phyloP scores from a whole-genome alignment of 2,329 filamentous ascomycete species.

The Xylariaceae sp. region DNA sequence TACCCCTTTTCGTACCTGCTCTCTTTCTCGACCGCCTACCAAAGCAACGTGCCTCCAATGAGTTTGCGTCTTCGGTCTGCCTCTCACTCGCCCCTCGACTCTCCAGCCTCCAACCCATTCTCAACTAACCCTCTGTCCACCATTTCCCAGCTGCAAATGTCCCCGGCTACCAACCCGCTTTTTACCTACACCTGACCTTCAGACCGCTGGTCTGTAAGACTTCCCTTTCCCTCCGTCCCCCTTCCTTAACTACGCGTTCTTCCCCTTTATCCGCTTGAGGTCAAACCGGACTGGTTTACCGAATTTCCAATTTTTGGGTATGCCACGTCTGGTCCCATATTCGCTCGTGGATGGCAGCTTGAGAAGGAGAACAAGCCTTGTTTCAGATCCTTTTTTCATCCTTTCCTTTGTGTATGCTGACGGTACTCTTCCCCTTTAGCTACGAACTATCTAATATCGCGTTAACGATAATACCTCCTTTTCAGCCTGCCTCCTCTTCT shows the following conservation, averaged over 20 bases:
- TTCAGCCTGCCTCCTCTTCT: constrained; percentile 29
- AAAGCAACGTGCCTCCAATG: background rate
- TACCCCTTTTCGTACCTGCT: no score
- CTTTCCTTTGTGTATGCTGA: constrained; percentile 7
- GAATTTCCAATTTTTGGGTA: constrained; percentile 20
- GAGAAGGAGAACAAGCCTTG: background rate
- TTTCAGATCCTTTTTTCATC: background rate
- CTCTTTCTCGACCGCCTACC: no score
- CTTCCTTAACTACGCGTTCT: constrained; percentile 15
- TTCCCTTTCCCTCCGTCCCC: constrained; percentile 14
- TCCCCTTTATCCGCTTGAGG: constrained; percentile 9
- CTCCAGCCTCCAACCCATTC: constrained; percentile 2
- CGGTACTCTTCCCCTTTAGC: constrained; percentile 12
- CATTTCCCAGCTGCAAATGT: background rate
- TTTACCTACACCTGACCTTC: constrained; percentile 9
- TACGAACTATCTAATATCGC: constrained; percentile 31
- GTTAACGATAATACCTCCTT: constrained; percentile 29
- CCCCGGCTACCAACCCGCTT: constrained; percentile 5
- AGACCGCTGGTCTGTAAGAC: constrained; percentile 18
- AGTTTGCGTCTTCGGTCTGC: background rate
- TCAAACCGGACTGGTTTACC: constrained; percentile 20
- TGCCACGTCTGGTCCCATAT: background rate
- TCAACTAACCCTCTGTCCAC: constrained; percentile 6
- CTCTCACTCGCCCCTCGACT: constrained; percentile 10
- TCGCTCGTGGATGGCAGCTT: constrained; percentile 8